Conservation (phyloP, 768 basidiomycete genomes). For the Phylloporus sp. region DNA sequence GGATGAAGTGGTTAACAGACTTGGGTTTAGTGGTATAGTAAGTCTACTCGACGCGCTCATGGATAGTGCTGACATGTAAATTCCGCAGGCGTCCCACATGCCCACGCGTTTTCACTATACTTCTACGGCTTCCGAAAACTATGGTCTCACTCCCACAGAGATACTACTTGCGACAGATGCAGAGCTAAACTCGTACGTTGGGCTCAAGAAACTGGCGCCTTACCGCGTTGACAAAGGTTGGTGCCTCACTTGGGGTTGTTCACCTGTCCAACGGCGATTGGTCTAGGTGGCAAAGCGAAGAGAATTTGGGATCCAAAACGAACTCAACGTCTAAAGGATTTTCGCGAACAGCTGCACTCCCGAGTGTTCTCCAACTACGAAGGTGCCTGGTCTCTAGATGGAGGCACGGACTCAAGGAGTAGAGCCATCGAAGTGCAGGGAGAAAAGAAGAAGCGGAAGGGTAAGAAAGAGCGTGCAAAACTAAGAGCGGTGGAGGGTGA, state of each 20-base stretch:
- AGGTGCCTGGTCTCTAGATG: constrained; percentile 18
- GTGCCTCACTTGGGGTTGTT: constrained; percentile 7
- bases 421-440: constrained; percentile 11
- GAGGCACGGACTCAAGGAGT: neutral
- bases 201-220: constrained; percentile 87
- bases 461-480: constrained; percentile 66
- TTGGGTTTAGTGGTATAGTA: constrained; percentile 97
- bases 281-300: constrained; percentile 24
- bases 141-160: constrained; percentile 75
- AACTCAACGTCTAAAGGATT: constrained; percentile 62
- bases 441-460: constrained; percentile 57
- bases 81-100: constrained; percentile 72
- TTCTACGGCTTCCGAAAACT: constrained; percentile 58
- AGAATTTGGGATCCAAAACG: constrained; percentile 58
- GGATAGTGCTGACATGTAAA: neutral
- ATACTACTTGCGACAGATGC: constrained; percentile 88
- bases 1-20: constrained; percentile 75
- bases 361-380: constrained; percentile 30
- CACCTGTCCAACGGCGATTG: neutral
- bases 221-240: constrained; percentile 59
- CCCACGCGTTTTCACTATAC: constrained; percentile 93
- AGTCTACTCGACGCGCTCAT: constrained; percentile 24
- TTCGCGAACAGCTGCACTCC: constrained; percentile 58
- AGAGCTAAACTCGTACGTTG: constrained; percentile 89
- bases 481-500: constrained; percentile 35